A percentile compares a stretch with the other conserved stretches of the same genome.
These are phyloP conservation scores for Tanacetum coccineum DNA, from an alignment of 129 eudicot genomes.

Conservation along the genomic window DNA sequence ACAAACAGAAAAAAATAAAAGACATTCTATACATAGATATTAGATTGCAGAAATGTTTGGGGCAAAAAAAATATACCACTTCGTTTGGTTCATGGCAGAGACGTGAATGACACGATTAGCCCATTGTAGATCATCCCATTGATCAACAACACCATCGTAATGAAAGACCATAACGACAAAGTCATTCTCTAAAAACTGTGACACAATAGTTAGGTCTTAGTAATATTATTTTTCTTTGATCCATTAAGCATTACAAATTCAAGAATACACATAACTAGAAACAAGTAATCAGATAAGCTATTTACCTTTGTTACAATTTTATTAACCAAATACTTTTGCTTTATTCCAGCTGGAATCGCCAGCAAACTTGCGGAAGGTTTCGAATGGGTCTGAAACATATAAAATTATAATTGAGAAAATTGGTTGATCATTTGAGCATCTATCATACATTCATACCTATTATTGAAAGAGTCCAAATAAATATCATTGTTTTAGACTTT, in stretches of 20 bases:
- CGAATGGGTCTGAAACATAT: constrained; percentile 34
- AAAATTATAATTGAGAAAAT: not conserved
- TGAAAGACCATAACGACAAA: constrained; percentile 83
- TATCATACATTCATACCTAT: not conserved
- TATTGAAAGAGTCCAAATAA: not conserved
- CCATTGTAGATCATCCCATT: constrained; percentile 75
- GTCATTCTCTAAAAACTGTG: constrained; percentile 64
- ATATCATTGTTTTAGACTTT: not conserved
- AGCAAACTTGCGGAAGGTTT: constrained; percentile 44
- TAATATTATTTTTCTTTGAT: too few relatives aligned
- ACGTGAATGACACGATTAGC: constrained; percentile 57
- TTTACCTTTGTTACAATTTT: constrained; percentile 67
- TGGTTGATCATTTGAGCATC: not conserved
- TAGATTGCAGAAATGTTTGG: not conserved
- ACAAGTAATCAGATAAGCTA: not conserved
- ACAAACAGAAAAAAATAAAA: not conserved
- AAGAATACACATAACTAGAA: not conserved
- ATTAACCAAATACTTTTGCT: constrained; percentile 64
- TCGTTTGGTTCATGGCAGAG: constrained; percentile 76
- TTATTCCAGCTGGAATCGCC: constrained; percentile 88
- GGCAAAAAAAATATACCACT: constrained; percentile 44
- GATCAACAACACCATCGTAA: constrained; percentile 73
- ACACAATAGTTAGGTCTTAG: constrained; percentile 4
- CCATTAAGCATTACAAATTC: not conserved
- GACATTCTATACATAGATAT: not conserved